Evolutionary conservation across 257 asterid species (phyloP), one percentile per base, ranked within the genome.

Genomic region (Verbascum thapsus): DNA sequence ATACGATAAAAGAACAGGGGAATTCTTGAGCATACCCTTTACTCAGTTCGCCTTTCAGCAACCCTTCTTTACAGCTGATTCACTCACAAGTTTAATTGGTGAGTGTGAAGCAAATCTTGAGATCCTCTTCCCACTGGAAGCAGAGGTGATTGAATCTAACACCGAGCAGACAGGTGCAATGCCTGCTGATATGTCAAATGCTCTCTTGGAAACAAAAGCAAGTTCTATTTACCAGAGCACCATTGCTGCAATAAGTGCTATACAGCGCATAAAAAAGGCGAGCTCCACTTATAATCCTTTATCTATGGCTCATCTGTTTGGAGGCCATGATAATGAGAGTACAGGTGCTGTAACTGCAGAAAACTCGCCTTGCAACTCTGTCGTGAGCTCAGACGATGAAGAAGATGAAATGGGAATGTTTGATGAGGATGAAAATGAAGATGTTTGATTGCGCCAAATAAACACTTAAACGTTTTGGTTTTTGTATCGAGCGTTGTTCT

Each of bases 51-150:
- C 98, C 51, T 78, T 84, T 58, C 83, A 83, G 60, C 91, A 94
- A 70, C 99, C 98, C 7, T 90, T 94, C 90, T 87, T 90, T 72
- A 73, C 74, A 18, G 82, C 90, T 5, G 98, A 88, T 37, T 92
- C 92, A 38, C 77, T 94, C 16, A 79, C 96, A 4, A 78, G 83
- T 73, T 61, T 94, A 62, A 80, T 90, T 3, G 77, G 58, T 32
- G 96, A 94, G 57, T 94, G 99, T 20, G 99, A 94, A 79, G 95
- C 70, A 64, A 85, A 81, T 70, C 91, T 85, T 0, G 95, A 94
- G 68, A 57, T 79, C 70, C 85, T 87, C 45, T 84, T 90, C 54
- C 99, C 97, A 1, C 53, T 72, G 37, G 81, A 80, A 76, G 87
- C 95, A 1, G 95, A 87, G 76, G 91, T 92, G 45, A 78, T 85